A percentile compares a stretch with the other conserved stretches of the same genome.
phyloP scores from a whole-genome alignment of 1,284 basidiomycete species.

The Volvariella surrecta region DNA sequence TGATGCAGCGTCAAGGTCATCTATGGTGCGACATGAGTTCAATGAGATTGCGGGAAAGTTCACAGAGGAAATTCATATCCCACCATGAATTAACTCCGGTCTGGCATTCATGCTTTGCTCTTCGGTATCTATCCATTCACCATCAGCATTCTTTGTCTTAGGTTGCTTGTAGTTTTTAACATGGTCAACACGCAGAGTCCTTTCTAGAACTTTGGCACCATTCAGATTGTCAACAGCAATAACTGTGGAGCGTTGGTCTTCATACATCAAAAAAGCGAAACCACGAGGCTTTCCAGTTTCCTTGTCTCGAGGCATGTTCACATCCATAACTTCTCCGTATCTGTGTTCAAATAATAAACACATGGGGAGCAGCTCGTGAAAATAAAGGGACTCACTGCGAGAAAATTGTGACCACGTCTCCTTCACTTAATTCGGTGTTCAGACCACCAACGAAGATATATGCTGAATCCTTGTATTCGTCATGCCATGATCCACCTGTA shows the following conservation, averaged over 20 bases:
- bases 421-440: slow-evolving; percentile 84
- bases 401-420: slow-evolving; percentile 96
- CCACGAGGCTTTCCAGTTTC: slow-evolving; percentile 84
- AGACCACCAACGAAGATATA: slow-evolving; percentile 92
- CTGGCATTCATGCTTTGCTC: slow-evolving; percentile 81
- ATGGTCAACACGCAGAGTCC: slow-evolving; percentile 89
- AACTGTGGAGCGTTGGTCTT: slow-evolving; percentile 94
- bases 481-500: slow-evolving; percentile 87
- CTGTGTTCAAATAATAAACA: slow-evolving; percentile 29
- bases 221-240: slow-evolving; percentile 99
- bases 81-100: slow-evolving; percentile 64
- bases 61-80: slow-evolving; percentile 20
- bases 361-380: not conserved
- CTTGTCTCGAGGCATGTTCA: slow-evolving; percentile 91
- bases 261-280: slow-evolving; percentile 98
- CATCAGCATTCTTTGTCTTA: slow-evolving; percentile 74
- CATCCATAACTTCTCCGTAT: slow-evolving; percentile 92
- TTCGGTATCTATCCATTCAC: slow-evolving; percentile 83
- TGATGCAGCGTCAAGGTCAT: slow-evolving; percentile 39
- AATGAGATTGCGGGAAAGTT: slow-evolving; percentile 1
- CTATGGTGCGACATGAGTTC: slow-evolving; percentile 20
- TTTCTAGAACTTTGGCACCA: slow-evolving; percentile 82
- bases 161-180: slow-evolving; percentile 91
- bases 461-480: slow-evolving; percentile 95
- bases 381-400: slow-evolving; percentile 76